Base-by-base conservation (phyloP, 495 filamentous ascomycete species). In the Talaromyces liani region DNA sequence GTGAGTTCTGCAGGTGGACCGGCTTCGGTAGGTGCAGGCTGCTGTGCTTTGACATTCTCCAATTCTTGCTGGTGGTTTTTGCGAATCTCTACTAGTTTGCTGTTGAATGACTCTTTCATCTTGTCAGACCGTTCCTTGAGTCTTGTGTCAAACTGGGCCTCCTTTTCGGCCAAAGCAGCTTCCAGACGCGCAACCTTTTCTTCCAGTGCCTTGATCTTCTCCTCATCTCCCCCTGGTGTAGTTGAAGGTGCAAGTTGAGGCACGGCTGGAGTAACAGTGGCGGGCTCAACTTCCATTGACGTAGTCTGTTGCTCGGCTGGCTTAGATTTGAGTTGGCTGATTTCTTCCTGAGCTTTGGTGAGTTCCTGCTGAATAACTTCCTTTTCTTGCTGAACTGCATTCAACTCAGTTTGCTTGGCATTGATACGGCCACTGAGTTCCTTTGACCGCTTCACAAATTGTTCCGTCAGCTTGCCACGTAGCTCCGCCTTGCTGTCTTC, bases 51-150 rank as follows among this genome's bases (percentile, higher is more conserved):
- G 60, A 90, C 81, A 63, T 86, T 85, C 25, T 84, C 81, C 51
- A 93, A 74, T 56, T 84, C 84, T 63, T 83, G 81, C 16, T 83
- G 79, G 63, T 86, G 82, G 20, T 68, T 67, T 74, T 82, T 66
- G 54, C 73, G 81, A 24, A 84, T 78, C 63, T 93, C 89, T 4
- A 73, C 78, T 6, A 96, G 77, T 69, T 88, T 91, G 67, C 82
- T 86, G 62, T 86, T 89, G 64, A 91, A 83, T 10, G 81, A 74
- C 20, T 81, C 81, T 71, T 91, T 93, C 82, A 94, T 85, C 69
- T 83, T 85, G 7, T 92, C 87, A 1, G 87, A 82, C 33, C 90
- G 83, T 62, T 81, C 77, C 66, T 89, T 87, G 59, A 89, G 71
- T 62, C 84, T 87, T 0, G 86, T 81, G 61, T 83, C 79, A 41